phyloP scores from a whole-genome alignment of 169 alveolate genomes.

The Plasmodium vivax region DNA sequence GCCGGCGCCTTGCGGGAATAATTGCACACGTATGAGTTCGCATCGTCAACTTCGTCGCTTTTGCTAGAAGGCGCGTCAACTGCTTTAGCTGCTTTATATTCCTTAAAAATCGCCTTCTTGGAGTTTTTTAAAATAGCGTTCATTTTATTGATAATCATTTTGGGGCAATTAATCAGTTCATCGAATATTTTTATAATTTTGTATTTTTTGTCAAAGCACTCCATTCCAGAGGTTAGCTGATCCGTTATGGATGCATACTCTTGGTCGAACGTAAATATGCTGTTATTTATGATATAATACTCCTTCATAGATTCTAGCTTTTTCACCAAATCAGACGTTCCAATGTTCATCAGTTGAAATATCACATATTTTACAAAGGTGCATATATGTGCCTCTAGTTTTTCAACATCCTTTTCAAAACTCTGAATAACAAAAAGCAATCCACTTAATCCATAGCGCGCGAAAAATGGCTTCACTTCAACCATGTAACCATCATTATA shows the following conservation, averaged over 20 bases:
- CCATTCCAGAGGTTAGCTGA: slow-evolving; percentile 36
- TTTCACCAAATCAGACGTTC: slow-evolving; percentile 22
- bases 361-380: slow-evolving; percentile 52
- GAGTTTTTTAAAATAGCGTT: slow-evolving; percentile 46
- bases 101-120: slow-evolving; percentile 55
- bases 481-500: slow-evolving; percentile 63
- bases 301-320: slow-evolving; percentile 51
- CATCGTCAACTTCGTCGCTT: background rate
- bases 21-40: slow-evolving; percentile 9
- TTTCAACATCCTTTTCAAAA: slow-evolving; percentile 57
- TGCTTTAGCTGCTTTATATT: slow-evolving; percentile 35
- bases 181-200: slow-evolving; percentile 69
- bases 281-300: slow-evolving; percentile 42
- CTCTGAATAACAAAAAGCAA: slow-evolving; percentile 65
- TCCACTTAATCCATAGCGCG: slow-evolving; percentile 64
- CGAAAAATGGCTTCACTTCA: slow-evolving; percentile 47
- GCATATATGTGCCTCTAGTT: slow-evolving; percentile 52
- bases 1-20: slow-evolving; percentile 2
- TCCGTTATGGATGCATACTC: slow-evolving; percentile 66
- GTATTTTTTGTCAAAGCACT: slow-evolving; percentile 69
- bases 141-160: slow-evolving; percentile 45
- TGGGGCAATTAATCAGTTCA: slow-evolving; percentile 69
- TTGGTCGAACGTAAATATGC: slow-evolving; percentile 58
- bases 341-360: slow-evolving; percentile 43
- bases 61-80: background rate